Evolutionary conservation across 1,284 basidiomycete species (phyloP).

Genomic region (Irpex rosettiformis): DNA sequence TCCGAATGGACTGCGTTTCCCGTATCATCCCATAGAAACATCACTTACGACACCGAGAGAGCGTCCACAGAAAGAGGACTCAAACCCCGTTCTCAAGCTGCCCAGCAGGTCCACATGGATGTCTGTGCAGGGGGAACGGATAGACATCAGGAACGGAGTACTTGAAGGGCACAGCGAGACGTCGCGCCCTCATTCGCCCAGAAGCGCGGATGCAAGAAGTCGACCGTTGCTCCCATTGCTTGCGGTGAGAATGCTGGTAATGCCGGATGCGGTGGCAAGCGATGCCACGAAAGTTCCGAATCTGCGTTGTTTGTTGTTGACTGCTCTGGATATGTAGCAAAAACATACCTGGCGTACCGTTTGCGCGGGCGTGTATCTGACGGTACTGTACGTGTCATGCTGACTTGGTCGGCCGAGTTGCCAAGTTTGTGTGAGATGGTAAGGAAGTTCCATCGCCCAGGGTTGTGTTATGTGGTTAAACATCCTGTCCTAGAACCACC

Average conservation of each 20-base stretch:
- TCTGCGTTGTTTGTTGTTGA: background rate
- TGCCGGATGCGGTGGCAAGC: background rate
- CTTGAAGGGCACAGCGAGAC: background rate
- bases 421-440: background rate
- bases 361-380: background rate
- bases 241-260: background rate
- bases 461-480: too few species aligned
- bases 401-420: background rate
- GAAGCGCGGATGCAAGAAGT: background rate
- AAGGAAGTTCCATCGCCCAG: background rate
- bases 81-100: background rate
- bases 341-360: background rate
- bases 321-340: too few species aligned
- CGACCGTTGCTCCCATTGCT: background rate
- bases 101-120: background rate
- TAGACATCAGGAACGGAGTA: background rate
- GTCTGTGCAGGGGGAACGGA: background rate
- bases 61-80: background rate
- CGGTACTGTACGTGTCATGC: background rate
- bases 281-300: background rate
- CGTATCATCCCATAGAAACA: background rate
- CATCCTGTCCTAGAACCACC: too few species aligned
- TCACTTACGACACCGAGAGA: background rate
- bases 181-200: background rate
- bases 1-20: background rate